phyloP scores from a whole-genome alignment of 2,329 filamentous ascomycete species.

The Colletotrichum higginsianum region DNA sequence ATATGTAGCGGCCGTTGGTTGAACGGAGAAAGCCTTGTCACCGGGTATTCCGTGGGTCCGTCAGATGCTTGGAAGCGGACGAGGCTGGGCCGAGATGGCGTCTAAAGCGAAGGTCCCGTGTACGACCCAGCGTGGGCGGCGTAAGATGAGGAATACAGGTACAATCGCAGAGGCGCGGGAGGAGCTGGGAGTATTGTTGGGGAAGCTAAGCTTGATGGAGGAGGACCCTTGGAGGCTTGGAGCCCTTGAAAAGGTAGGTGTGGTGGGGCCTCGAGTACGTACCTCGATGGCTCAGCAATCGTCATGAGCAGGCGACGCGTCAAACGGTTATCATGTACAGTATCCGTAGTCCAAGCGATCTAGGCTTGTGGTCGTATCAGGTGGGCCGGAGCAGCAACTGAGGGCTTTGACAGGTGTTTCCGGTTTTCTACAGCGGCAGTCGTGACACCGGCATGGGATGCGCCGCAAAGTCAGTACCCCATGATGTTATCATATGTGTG shows the following conservation, averaged over 20 bases:
- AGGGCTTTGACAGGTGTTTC: background rate
- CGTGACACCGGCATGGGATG: constrained; percentile 3
- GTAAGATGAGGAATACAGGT: background rate
- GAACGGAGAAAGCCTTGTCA: background rate
- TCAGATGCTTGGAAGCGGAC: background rate
- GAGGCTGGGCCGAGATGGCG: background rate
- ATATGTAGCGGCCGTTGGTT: background rate
- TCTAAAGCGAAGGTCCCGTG: background rate
- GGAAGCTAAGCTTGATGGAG: constrained; percentile 35
- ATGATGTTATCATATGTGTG: constrained; percentile 5
- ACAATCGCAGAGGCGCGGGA: constrained; percentile 12
- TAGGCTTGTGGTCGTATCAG: background rate
- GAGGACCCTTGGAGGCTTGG: constrained; percentile 34
- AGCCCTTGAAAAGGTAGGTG: background rate
- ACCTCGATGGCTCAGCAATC: background rate
- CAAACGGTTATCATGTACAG: constrained; percentile 7
- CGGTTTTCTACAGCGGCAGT: background rate
- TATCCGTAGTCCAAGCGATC: background rate
- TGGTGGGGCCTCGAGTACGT: background rate
- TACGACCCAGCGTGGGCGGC: background rate
- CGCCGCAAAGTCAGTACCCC: background rate
- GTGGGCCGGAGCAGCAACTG: background rate
- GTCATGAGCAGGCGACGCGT: constrained; percentile 7
- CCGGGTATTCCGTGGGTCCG: background rate
- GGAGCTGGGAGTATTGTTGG: constrained; percentile 36